These are phyloP conservation scores for Moesziomyces globuligerus DNA, from an alignment of 1,284 basidiomycete genomes.

Conservation along the genomic window DNA sequence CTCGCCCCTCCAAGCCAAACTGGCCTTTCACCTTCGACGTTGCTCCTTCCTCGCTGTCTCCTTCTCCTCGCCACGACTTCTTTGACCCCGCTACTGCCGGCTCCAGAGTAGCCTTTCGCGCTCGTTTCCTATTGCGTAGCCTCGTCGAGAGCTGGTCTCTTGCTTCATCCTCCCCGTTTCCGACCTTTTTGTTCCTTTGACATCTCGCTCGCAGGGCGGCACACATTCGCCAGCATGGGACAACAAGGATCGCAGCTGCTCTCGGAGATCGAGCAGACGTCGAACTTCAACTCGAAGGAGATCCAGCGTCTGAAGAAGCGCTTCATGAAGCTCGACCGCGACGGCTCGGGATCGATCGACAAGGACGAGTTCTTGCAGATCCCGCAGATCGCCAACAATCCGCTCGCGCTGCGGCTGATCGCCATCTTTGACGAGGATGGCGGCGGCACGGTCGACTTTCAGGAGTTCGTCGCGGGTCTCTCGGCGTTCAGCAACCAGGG, in stretches of 20 bases:
- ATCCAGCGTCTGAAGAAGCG: constrained; percentile 89
- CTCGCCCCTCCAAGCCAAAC: background rate
- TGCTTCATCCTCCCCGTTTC: background rate
- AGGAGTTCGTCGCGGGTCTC: constrained; percentile 96
- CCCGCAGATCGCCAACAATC: constrained; percentile 98
- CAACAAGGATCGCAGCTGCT: constrained; percentile 84
- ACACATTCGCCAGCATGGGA: constrained; percentile 61
- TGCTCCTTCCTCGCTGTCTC: background rate
- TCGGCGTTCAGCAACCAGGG: constrained; percentile 97
- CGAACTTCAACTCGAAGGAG: constrained; percentile 73
- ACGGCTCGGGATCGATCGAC: constrained; percentile 97
- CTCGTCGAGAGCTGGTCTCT: constrained; percentile 11
- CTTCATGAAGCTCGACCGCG: constrained; percentile 99
- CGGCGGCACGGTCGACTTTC: constrained; percentile 97
- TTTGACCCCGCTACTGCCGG: no score
- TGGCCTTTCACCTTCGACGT: background rate
- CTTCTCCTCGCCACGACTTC: background rate
- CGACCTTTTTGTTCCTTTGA: background rate
- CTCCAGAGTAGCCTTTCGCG: no score
- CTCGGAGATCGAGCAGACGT: constrained; percentile 90
- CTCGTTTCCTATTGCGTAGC: no score
- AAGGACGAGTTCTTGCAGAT: constrained; percentile 98
- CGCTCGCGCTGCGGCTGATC: constrained; percentile 95
- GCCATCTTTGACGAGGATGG: constrained; percentile 99
- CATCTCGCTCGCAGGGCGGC: background rate